phyloP scores from a whole-genome alignment of 768 basidiomycete genomes.

The Pleurotus djamor region DNA sequence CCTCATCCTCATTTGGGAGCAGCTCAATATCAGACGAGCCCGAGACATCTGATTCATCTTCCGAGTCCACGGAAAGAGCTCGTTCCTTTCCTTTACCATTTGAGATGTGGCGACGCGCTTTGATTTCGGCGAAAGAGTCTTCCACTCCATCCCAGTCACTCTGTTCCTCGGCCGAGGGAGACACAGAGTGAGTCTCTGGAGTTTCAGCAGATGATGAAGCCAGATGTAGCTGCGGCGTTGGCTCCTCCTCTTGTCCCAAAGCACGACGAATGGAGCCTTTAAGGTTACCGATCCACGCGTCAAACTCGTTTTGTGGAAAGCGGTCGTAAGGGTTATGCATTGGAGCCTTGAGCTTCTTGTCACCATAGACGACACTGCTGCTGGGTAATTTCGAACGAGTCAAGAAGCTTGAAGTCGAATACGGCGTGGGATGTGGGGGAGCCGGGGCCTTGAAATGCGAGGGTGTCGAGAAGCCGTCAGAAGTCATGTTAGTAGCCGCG shows the following conservation, averaged over 20 bases:
- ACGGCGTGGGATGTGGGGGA: constrained; percentile 5
- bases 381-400: background rate
- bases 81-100: constrained; percentile 56
- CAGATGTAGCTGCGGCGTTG: constrained; percentile 12
- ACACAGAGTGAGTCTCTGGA: constrained; percentile 14
- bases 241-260: constrained; percentile 44
- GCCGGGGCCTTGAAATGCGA: background rate
- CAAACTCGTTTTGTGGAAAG: constrained; percentile 66
- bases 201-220: constrained; percentile 11
- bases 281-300: constrained; percentile 67
- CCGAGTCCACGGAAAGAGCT: constrained; percentile 52
- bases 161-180: constrained; percentile 15
- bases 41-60: too few species aligned
- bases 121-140: constrained; percentile 56
- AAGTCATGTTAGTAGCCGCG: background rate
- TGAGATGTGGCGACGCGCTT: constrained; percentile 35
- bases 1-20: constrained; percentile 21
- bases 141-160: constrained; percentile 35
- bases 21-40: constrained; percentile 33
- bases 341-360: constrained; percentile 34
- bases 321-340: constrained; percentile 74
- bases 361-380: background rate
- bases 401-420: constrained; percentile 3
- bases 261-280: constrained; percentile 56
- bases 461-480: background rate